These are phyloP conservation scores for Talaromyces pinophilus DNA, from an alignment of 2,329 filamentous ascomycete species.

Conservation along the genomic window DNA sequence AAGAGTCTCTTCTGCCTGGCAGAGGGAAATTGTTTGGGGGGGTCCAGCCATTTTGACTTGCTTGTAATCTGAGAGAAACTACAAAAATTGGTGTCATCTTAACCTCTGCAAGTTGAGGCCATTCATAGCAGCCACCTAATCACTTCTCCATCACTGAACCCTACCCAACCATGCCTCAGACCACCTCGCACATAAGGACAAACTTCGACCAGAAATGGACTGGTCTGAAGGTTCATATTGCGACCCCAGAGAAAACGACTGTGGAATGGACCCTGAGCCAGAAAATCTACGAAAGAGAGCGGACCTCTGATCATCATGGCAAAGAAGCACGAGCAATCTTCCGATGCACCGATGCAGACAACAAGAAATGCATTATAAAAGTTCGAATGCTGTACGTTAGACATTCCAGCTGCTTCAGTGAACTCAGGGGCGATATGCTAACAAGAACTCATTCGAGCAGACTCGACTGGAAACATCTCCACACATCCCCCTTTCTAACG, in stretches of 20 bases:
- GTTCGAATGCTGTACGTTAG: not conserved
- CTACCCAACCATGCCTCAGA: not conserved
- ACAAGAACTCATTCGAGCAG: not conserved
- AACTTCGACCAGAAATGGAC: not conserved
- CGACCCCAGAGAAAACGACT: not conserved
- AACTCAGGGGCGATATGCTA: not conserved
- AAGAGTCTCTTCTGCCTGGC: not conserved
- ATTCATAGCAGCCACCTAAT: not conserved
- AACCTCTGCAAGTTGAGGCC: not conserved
- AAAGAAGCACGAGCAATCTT: constrained; percentile 11
- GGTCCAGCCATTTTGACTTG: not conserved
- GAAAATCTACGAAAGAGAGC: not conserved
- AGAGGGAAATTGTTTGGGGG: too few species aligned
- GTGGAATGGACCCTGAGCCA: not conserved
- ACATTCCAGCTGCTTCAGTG: not conserved
- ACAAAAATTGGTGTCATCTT: not conserved
- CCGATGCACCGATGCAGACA: not conserved
- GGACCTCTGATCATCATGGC: not conserved
- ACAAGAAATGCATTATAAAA: not conserved
- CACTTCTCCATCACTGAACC: not conserved
- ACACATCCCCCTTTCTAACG: not conserved
- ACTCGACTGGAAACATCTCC: not conserved
- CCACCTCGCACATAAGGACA: not conserved
- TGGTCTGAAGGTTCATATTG: not conserved
- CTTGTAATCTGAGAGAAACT: not conserved